Conservation (phyloP, 2,329 filamentous ascomycete genomes). For the Fulvia fulva region DNA sequence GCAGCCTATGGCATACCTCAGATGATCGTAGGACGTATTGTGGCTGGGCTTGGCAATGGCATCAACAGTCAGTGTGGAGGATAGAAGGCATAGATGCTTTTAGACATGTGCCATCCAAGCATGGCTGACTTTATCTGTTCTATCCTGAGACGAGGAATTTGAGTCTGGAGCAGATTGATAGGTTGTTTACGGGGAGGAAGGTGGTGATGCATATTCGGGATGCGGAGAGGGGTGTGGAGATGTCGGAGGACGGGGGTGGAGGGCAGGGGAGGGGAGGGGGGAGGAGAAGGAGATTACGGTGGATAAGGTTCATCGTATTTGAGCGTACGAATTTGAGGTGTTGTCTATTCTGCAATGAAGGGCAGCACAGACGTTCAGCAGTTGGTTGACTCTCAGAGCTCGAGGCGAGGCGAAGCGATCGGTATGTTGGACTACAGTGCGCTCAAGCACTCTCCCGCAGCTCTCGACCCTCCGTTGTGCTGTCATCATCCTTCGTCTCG, state of each 20-base stretch:
- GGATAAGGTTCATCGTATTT: constrained; percentile 1
- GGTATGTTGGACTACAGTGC: too few relatives aligned
- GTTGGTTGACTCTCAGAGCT: too few relatives aligned
- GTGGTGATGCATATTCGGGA: constrained; percentile 17
- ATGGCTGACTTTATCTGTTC: constrained; percentile 58
- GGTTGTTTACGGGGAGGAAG: constrained; percentile 41
- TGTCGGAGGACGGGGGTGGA: background rate
- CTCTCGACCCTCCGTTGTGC: too few relatives aligned
- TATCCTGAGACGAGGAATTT: constrained; percentile 46
- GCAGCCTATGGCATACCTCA: constrained; percentile 34
- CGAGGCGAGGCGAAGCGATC: too few relatives aligned
- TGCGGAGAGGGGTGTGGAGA: constrained; percentile 11
- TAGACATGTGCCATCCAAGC: constrained; percentile 48
- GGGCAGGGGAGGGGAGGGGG: background rate
- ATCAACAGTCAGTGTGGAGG: too few relatives aligned
- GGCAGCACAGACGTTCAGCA: too few relatives aligned
- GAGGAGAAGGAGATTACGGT: constrained; percentile 7
- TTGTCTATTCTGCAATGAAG: too few relatives aligned
- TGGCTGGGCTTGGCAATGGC: constrained; percentile 46
- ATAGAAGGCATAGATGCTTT: constrained; percentile 40
- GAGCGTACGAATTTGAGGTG: background rate
- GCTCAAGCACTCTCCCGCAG: too few relatives aligned
- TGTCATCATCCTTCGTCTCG: background rate
- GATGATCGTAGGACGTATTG: constrained; percentile 49
- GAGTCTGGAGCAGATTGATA: constrained; percentile 51